A percentile compares a stretch with the other conserved stretches of the same genome.
phyloP scores from a whole-genome alignment of 2,329 filamentous ascomycete genomes.

The Penicillium crustosum region DNA sequence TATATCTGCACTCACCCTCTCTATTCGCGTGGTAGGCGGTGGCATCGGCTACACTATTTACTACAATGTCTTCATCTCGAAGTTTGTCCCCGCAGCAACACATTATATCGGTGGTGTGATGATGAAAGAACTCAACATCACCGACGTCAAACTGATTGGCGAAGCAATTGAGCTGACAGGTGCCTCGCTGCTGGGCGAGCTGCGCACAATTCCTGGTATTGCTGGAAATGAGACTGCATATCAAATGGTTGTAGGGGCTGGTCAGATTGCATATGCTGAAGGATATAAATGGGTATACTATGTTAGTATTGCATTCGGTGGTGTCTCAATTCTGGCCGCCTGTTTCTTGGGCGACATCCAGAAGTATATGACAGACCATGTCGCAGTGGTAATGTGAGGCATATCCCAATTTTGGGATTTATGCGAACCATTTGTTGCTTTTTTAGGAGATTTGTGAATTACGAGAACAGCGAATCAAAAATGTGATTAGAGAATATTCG shows the following conservation, averaged over 20 bases:
- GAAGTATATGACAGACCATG: slow-evolving; percentile 59
- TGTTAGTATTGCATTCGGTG: slow-evolving; percentile 62
- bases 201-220: slow-evolving; percentile 54
- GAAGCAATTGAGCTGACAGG: slow-evolving; percentile 56
- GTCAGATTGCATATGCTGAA: slow-evolving; percentile 57
- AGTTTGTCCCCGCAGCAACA: slow-evolving; percentile 48
- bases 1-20: slow-evolving; percentile 65
- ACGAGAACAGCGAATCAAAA: neutral
- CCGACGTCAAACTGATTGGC: slow-evolving; percentile 47
- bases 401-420: neutral
- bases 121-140: slow-evolving; percentile 51
- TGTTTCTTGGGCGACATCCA: slow-evolving; percentile 61
- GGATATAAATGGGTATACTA: slow-evolving; percentile 64
- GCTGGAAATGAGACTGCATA: slow-evolving; percentile 52
- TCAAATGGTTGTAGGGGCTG: slow-evolving; percentile 55
- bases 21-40: slow-evolving; percentile 68
- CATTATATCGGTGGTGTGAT: slow-evolving; percentile 55
- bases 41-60: slow-evolving; percentile 63
- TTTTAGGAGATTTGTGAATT: neutral
- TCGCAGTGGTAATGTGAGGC: slow-evolving; percentile 51
- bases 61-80: slow-evolving; percentile 54
- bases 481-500: neutral
- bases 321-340: slow-evolving; percentile 56
- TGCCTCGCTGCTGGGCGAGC: slow-evolving; percentile 51
- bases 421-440: neutral